These are phyloP conservation scores for Orbilia blumenaviensis DNA, from an alignment of 2,329 filamentous ascomycete species.

Conservation along the genomic window DNA sequence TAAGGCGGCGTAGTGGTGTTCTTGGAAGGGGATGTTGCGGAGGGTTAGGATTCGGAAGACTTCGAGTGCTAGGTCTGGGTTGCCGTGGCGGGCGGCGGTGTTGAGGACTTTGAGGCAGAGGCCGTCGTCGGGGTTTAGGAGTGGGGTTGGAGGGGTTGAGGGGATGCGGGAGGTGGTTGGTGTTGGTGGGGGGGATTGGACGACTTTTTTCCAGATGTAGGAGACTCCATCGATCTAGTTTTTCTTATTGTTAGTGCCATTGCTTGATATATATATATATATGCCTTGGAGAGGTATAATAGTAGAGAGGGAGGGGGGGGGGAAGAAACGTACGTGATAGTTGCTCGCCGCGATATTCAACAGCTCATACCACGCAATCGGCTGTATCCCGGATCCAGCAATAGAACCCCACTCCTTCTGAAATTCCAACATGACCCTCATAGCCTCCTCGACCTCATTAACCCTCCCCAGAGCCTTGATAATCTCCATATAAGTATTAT, in stretches of 20 bases:
- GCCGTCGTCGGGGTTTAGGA: conserved; percentile 72
- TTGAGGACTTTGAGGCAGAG: conserved; percentile 75
- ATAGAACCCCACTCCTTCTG: conserved; percentile 59
- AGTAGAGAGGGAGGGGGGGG: conserved; percentile 43
- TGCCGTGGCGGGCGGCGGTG: conserved; percentile 74
- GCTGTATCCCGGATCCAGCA: conserved; percentile 62
- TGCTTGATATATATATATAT: not conserved
- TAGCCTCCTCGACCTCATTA: conserved; percentile 79
- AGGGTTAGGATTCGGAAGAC: conserved; percentile 73
- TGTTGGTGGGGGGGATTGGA: conserved; percentile 62
- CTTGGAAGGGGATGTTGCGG: conserved; percentile 67
- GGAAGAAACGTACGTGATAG: conserved; percentile 64
- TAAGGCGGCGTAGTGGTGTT: conserved; percentile 81
- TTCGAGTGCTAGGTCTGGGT: conserved; percentile 74
- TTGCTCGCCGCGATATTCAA: conserved; percentile 77
- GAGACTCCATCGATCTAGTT: conserved; percentile 70
- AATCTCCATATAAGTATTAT: conserved; percentile 76
- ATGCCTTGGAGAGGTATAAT: too few species aligned
- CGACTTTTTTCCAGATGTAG: conserved; percentile 76
- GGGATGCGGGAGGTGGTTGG: not conserved
- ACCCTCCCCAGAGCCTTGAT: conserved; percentile 76
- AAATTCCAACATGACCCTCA: conserved; percentile 72
- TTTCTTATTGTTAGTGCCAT: not conserved
- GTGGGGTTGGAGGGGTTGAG: conserved; percentile 60
- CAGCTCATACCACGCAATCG: conserved; percentile 73